Conservation (phyloP, 139 green algal genomes). For the Spirogloea muscicola region DNA sequence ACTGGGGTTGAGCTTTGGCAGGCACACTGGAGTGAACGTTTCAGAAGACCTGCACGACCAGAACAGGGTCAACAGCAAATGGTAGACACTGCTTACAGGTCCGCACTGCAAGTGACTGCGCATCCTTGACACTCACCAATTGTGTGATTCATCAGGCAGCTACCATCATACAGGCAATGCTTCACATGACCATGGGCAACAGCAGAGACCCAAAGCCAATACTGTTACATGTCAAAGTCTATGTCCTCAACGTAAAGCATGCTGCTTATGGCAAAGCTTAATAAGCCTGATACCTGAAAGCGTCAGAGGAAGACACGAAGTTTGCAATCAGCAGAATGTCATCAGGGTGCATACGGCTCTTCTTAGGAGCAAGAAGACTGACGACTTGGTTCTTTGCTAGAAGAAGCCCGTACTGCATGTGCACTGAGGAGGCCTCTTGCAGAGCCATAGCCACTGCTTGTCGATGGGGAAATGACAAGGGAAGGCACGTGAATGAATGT, state of each 20-base stretch:
- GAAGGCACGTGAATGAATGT: too few species aligned
- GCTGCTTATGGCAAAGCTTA: neutral
- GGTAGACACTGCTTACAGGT: neutral
- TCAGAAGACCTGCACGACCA: slow-evolving; percentile 44
- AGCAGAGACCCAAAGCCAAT: neutral
- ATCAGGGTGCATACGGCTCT: slow-evolving; percentile 53
- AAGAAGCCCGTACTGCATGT: neutral
- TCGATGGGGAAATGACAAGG: too few species aligned
- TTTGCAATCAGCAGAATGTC: slow-evolving; percentile 78
- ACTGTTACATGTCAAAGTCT: too few species aligned
- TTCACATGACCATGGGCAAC: neutral
- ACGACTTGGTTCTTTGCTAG: slow-evolving; percentile 11
- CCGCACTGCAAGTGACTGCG: neutral
- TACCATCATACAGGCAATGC: neutral
- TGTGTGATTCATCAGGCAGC: neutral
- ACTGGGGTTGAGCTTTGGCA: slow-evolving; percentile 70
- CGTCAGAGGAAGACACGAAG: slow-evolving; percentile 63
- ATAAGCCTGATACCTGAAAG: slow-evolving; percentile 44
- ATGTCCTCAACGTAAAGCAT: too few species aligned
- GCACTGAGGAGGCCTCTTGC: neutral
- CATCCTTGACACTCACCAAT: neutral
- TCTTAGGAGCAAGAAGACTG: slow-evolving; percentile 5
- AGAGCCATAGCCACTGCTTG: neutral
- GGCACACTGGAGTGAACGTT: slow-evolving; percentile 73
- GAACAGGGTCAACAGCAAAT: too few species aligned